Evolutionary conservation across 345 rosid genomes (phyloP).

Genomic region (Brassica napus): Da-Ae NC_063439.1:23982501-23983000

Average conservation of each 20-base stretch:
- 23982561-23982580: slow-evolving; percentile 85
- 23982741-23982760: slow-evolving; percentile 27
- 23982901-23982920: slow-evolving; percentile 32
- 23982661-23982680: slow-evolving; percentile 42
- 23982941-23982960: slow-evolving; percentile 1
- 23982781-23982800: slow-evolving; percentile 20
- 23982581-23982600: slow-evolving; percentile 90
- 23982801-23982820: slow-evolving; percentile 20
- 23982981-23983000: no score
- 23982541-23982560: slow-evolving; percentile 67
- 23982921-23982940: slow-evolving; percentile 18
- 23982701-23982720: slow-evolving; percentile 15
- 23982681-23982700: slow-evolving; percentile 1
- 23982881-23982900: slow-evolving; percentile 14
- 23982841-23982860: not conserved
- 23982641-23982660: slow-evolving; percentile 68
- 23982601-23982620: slow-evolving; percentile 58
- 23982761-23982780: slow-evolving; percentile 23
- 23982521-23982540: slow-evolving; percentile 90
- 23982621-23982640: slow-evolving; percentile 74
- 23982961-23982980: not conserved
- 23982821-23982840: slow-evolving; percentile 16
- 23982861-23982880: not conserved
- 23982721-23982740: slow-evolving; percentile 34
- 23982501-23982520: slow-evolving; percentile 79